Evolutionary conservation across 148 eudicot species (phyloP).

Genomic region (Simmondsia chinensis): DNA sequence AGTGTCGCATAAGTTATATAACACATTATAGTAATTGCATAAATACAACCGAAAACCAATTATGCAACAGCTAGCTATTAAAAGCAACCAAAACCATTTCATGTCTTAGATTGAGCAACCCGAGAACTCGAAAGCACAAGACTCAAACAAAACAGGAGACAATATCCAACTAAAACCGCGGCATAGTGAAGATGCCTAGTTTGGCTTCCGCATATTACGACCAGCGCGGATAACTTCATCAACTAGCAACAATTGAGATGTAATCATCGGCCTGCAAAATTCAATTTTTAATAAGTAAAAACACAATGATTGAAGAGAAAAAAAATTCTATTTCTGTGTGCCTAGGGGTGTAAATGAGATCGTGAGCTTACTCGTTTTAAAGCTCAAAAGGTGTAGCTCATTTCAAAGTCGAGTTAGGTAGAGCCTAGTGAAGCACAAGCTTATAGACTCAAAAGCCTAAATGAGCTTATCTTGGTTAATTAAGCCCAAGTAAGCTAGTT

Average conservation of each 20-base stretch:
- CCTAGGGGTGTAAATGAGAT: neutral
- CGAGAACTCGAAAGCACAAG: neutral
- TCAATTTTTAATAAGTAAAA: slow-evolving; percentile 1
- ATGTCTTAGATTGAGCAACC: neutral
- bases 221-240: slow-evolving; percentile 99
- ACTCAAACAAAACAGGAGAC: neutral
- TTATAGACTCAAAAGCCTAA: too few relatives aligned
- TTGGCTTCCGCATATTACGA: slow-evolving; percentile 98
- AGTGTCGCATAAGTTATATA: too few relatives aligned
- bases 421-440: too few relatives aligned
- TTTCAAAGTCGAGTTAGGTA: too few relatives aligned
- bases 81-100: neutral
- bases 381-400: too few relatives aligned
- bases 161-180: neutral
- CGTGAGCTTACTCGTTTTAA: neutral
- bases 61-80: too few relatives aligned
- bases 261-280: slow-evolving; percentile 75
- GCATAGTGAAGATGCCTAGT: slow-evolving; percentile 19
- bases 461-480: too few relatives aligned
- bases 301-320: neutral
- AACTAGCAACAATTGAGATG: slow-evolving; percentile 85
- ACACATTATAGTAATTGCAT: too few relatives aligned
- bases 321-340: neutral
- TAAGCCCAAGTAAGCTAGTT: too few relatives aligned
- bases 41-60: too few relatives aligned